Evolutionary conservation across 2,329 filamentous ascomycete genomes (phyloP), one percentile per base, ranked within the genome.

Genomic region (Cladosporium sp.): DNA sequence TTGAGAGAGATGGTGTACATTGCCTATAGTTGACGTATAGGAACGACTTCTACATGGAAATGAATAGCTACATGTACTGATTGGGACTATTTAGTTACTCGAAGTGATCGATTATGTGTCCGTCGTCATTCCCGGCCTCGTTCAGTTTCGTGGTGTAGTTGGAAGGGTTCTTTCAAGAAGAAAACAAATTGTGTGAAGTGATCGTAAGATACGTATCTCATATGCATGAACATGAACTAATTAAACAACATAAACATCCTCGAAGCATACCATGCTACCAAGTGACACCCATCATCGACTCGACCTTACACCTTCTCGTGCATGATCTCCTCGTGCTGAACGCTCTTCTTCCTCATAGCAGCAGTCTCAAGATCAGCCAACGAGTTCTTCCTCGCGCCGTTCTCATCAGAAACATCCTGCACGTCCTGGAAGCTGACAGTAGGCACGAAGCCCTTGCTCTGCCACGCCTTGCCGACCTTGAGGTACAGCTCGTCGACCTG

Each of bases 401-500:
- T 69, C 25, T 65, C 30, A 4, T 64, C 66, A 11, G 59, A 66
- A 4, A 76, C 69, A 28, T 83, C 81, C 28, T 78, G 71, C 5
- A 83, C 79, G 60, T 83, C 82, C 32, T 76, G 76, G 72, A 80
- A 84, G 58, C 76, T 75, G 14, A 83, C 78, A 0, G 81, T 82
- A 1, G 82, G 82, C 13, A 80, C 77, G 67, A 83, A 91, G 14
- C 76, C 71, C 6, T 74, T 76, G 3, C 84, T 87, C 69, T 88
- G 77, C 76, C 86, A 83, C 1, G 89, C 89, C 49, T 81, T 77
- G 7, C 73, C 74, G 30, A 89, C 84, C 76, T 91, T 89, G 25
- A 79, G 79, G 76, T 93, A 94, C 58, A 94, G 78, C 80, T 92
- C 86, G 74, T 96, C 91, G 65, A 96, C 89, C 78, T 96, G 86